Percentiles rank a stretch among this genome's conserved stretches.
Conservation (phyloP, 805 yeast species). For the Kuraishia capsulata region DNA sequence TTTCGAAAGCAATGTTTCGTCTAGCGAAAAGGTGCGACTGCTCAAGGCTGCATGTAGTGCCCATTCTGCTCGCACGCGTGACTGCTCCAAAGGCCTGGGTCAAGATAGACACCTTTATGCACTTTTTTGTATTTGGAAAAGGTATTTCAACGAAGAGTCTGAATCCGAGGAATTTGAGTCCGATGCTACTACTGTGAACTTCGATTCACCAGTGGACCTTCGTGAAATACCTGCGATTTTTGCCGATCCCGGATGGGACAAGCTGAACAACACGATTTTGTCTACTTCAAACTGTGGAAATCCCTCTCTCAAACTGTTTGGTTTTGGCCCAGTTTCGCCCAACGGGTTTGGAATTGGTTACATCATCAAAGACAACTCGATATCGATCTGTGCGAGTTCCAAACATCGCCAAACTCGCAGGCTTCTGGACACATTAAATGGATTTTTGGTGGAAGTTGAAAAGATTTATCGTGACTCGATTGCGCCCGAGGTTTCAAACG, state of each 20-base stretch:
- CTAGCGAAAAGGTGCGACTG: slow-evolving; percentile 47
- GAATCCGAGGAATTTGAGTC: slow-evolving; percentile 16
- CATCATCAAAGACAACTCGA: slow-evolving; percentile 71
- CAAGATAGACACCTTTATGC: slow-evolving; percentile 90
- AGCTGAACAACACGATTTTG: slow-evolving; percentile 67
- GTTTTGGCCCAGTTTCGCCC: slow-evolving; percentile 84
- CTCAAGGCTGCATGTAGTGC: slow-evolving; percentile 61
- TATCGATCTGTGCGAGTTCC: slow-evolving; percentile 75
- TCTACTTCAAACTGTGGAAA: slow-evolving; percentile 90
- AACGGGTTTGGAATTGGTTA: slow-evolving; percentile 94
- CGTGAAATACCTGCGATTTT: slow-evolving; percentile 61
- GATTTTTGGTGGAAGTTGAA: slow-evolving; percentile 52
- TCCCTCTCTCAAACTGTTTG: slow-evolving; percentile 78
- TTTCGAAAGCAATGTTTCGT: slow-evolving; percentile 55
- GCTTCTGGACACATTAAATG: slow-evolving; percentile 58
- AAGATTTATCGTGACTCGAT: slow-evolving; percentile 30
- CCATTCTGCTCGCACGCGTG: slow-evolving; percentile 60
- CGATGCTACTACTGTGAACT: slow-evolving; percentile 22
- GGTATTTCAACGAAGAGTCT: slow-evolving; percentile 29
- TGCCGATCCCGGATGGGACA: slow-evolving; percentile 84
- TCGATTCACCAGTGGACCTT: slow-evolving; percentile 13
- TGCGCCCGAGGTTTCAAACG: slow-evolving; percentile 6
- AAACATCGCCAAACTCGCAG: slow-evolving; percentile 83
- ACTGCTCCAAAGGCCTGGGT: slow-evolving; percentile 73
- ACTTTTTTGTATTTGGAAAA: slow-evolving; percentile 78